Evolutionary conservation across 257 asterid genomes (phyloP).

Genomic region (Solanum pinnatisectum): DNA sequence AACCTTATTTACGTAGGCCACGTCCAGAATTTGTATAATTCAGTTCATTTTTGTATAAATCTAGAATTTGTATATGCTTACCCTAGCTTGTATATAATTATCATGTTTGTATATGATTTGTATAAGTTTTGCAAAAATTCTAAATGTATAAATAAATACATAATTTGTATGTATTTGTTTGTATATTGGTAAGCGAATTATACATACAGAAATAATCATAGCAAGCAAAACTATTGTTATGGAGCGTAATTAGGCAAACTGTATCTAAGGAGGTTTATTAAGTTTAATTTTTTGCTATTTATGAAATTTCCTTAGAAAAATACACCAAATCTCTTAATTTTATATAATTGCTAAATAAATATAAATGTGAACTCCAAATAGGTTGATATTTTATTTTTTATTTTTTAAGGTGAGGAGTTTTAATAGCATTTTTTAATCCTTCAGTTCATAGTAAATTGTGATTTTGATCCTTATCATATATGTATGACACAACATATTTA

Average conservation of each 20-base stretch:
- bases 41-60: not conserved
- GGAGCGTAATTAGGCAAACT: not conserved
- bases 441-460: not conserved
- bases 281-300: not conserved
- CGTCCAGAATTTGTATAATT: too few species aligned
- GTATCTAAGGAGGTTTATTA: not conserved
- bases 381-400: not conserved
- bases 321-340: not conserved
- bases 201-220: not conserved
- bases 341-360: not conserved
- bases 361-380: not conserved
- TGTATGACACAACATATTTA: not conserved
- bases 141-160: too few species aligned
- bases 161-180: too few species aligned
- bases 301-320: not conserved
- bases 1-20: not conserved
- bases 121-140: rapidly evolving
- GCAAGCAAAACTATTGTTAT: too few species aligned
- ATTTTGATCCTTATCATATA: not conserved
- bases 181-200: too few species aligned
- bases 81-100: not conserved
- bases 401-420: not conserved
- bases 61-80: too few species aligned
- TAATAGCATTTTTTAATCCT: not conserved
- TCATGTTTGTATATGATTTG: not conserved